Evolutionary conservation across 139 green algal species (phyloP).

Genomic region (Edaphochlamys debaryana): DNA sequence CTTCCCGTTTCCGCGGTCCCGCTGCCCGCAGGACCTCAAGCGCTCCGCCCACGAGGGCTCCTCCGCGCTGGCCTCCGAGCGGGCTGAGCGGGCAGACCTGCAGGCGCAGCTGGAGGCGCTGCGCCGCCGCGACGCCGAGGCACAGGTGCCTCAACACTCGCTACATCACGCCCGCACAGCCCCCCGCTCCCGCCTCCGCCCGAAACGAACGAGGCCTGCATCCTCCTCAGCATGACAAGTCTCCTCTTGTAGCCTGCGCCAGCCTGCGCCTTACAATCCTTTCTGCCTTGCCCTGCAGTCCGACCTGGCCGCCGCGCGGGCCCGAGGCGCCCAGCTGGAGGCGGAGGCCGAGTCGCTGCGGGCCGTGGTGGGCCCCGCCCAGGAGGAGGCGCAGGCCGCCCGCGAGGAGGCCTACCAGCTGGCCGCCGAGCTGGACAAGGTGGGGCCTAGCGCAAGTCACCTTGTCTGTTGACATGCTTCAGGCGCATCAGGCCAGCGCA

Average conservation of each 20-base stretch:
- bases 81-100: conserved; percentile 1
- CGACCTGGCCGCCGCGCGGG: neutral
- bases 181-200: no score
- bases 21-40: conserved; percentile 23
- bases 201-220: no score
- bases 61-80: neutral
- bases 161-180: no score
- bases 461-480: no score
- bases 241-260: no score
- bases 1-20: no score
- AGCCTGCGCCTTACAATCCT: no score
- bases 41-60: neutral
- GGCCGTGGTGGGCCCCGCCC: neutral
- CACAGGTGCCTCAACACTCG: no score
- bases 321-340: neutral
- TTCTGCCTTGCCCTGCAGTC: no score
- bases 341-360: neutral
- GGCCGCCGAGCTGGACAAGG: conserved; percentile 22
- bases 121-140: neutral
- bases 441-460: no score
- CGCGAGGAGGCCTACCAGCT: conserved; percentile 22
- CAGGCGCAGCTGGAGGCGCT: conserved; percentile 16
- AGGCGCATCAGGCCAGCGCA: no score
- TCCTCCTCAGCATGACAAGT: no score
- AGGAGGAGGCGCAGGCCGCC: conserved; percentile 4